Conservation (phyloP, 768 basidiomycete species). For the Arthromyces matolae region DNA sequence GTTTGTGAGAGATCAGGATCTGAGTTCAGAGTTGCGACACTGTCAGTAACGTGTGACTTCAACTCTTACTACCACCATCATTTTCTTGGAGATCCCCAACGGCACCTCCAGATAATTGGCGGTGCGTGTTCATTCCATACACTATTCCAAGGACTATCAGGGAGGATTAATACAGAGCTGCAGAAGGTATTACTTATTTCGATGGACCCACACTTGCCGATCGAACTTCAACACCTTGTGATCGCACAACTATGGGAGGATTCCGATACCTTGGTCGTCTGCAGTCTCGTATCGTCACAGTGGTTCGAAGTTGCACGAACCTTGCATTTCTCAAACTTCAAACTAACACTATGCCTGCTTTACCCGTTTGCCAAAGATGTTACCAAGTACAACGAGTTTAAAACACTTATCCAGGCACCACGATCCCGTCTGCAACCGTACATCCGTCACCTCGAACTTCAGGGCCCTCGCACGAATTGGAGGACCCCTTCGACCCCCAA, state of each 20-base stretch:
- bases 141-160: too few relatives aligned
- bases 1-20: too few relatives aligned
- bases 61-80: too few relatives aligned
- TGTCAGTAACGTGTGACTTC: too few relatives aligned
- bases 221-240: neutral
- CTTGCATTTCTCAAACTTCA: neutral
- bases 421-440: neutral
- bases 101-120: too few relatives aligned
- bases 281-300: neutral
- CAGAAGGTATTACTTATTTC: too few relatives aligned
- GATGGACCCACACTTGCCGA: neutral
- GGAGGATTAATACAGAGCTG: too few relatives aligned
- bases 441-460: neutral
- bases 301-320: neutral
- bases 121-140: too few relatives aligned
- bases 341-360: neutral
- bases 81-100: too few relatives aligned
- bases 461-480: neutral
- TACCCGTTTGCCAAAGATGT: rapidly evolving
- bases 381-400: neutral
- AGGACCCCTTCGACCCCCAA: too few relatives aligned
- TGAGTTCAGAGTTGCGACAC: too few relatives aligned
- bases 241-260: neutral
- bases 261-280: neutral
- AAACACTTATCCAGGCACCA: neutral